Evolutionary conservation across 495 filamentous ascomycete species (phyloP).

Genomic region (Clohesyomyces aquaticus): DNA sequence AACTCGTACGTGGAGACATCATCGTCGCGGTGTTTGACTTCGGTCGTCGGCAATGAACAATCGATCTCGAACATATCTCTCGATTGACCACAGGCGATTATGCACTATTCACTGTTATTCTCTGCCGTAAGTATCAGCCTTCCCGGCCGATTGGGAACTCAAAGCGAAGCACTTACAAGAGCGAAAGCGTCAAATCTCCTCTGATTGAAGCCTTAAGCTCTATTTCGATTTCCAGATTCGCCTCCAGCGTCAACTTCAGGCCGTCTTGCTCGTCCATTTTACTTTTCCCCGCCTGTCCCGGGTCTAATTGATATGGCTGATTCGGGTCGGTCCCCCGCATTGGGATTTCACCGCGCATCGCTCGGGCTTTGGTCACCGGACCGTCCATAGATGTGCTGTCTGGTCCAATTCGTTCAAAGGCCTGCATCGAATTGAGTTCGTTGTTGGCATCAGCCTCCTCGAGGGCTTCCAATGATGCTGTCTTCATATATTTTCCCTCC

Average conservation of each 20-base stretch:
- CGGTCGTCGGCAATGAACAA: too few species aligned
- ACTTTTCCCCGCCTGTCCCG: conserved; percentile 37
- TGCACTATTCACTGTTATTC: conserved; percentile 37
- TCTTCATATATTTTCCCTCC: conserved; percentile 52
- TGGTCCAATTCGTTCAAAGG: conserved; percentile 55
- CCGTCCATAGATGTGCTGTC: conserved; percentile 56
- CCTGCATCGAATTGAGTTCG: conserved; percentile 51
- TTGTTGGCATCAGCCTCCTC: conserved; percentile 51
- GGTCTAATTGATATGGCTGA: conserved; percentile 44
- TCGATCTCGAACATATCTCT: too few species aligned
- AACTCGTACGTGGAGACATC: too few species aligned
- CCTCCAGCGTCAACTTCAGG: conserved; percentile 50
- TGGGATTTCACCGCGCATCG: conserved; percentile 53
- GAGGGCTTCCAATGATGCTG: conserved; percentile 47
- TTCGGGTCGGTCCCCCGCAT: conserved; percentile 51
- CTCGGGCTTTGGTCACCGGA: conserved; percentile 52
- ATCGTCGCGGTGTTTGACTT: too few species aligned
- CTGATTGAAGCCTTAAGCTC: conserved; percentile 53
- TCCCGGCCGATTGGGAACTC: not conserved
- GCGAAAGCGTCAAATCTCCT: conserved; percentile 50
- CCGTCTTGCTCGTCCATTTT: conserved; percentile 47
- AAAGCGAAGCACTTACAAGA: conserved; percentile 47
- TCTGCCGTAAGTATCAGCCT: conserved; percentile 33
- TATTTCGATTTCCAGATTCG: conserved; percentile 53
- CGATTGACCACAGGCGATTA: too few species aligned